A percentile compares a stretch with the other conserved stretches of the same genome.
phyloP scores from a whole-genome alignment of 768 basidiomycete species.

The Hericium rajendrae region DNA sequence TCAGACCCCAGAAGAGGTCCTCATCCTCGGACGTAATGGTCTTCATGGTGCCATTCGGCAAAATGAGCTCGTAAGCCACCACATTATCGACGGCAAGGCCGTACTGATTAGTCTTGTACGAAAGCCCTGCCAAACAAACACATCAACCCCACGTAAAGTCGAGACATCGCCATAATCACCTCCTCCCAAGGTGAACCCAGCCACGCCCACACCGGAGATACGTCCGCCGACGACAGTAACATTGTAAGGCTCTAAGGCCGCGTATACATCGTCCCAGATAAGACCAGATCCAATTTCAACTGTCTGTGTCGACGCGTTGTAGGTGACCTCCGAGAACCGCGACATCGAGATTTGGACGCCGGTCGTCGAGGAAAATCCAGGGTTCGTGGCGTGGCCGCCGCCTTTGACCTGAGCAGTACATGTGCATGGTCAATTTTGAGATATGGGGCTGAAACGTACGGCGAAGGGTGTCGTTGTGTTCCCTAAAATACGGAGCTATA shows the following conservation, averaged over 20 bases:
- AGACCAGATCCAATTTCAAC: constrained; percentile 14
- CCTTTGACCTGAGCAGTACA: constrained; percentile 8
- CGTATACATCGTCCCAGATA: constrained; percentile 18
- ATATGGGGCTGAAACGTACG: neutral
- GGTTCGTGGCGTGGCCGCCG: constrained; percentile 15
- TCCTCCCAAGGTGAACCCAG: constrained; percentile 15
- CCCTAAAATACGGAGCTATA: neutral
- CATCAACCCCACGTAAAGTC: neutral
- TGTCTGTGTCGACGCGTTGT: neutral
- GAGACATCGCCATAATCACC: constrained; percentile 1
- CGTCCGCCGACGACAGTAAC: constrained; percentile 15
- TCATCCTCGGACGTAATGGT: neutral
- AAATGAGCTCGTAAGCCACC: constrained; percentile 16
- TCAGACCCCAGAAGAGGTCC: neutral
- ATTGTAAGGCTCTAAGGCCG: constrained; percentile 4
- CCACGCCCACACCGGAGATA: constrained; percentile 13
- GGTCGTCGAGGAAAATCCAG: constrained; percentile 16
- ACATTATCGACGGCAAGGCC: constrained; percentile 27
- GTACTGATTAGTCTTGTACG: constrained; percentile 21
- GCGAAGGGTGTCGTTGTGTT: neutral
- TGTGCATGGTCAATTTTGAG: too few species aligned
- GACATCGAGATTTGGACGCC: constrained; percentile 17
- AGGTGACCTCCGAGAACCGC: constrained; percentile 6
- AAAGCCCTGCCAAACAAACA: constrained; percentile 17
- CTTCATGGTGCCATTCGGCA: constrained; percentile 16